Evolutionary conservation across 345 rosid genomes (phyloP), one percentile per base, ranked within the genome.

Genomic region (Bretschneidera sinensis): DNA sequence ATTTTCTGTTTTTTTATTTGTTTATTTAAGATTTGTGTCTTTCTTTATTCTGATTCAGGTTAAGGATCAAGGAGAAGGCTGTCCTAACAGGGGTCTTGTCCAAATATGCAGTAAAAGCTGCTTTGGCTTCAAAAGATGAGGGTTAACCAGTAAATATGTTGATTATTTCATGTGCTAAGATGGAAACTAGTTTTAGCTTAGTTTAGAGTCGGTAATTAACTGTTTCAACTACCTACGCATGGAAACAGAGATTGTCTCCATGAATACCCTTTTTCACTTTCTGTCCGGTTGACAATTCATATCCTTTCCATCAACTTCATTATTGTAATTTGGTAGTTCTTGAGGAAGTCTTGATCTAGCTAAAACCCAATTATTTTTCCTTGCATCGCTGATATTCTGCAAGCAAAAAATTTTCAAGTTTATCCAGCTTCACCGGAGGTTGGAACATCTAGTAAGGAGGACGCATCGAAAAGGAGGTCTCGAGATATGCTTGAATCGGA

Each of bases 41-140:
- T 43, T 45, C 4, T 8, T 60, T 57, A 39, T 15, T 1, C 9
- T 55, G 34, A 50, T 66, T 74, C 88, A 92, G 94, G 74, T 74
- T 92, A 73, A 85, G 76, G 78, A 56, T 85, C 64, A 83, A 77
- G 80, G 98, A 92, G 81, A 87, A 85, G 78, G 79, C 90, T 28
- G 61, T 80, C 59, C 79, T 92, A 58, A 80, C 80, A n/a, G n/a
- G n/a, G n/a, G n/a, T n/a, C n/a, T n/a, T n/a, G n/a, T n/a, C n/a
- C n/a, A n/a, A n/a, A n/a, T n/a, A 92, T 73, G 85, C 85, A 5
- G 71, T 60, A 54, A 79, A 74, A 59, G 71, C 74, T 59, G 61
- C 75, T 60, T 64, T 57, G 25, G 60, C 75, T 68, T 64, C 83
- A 17, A 69, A 64, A 25, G 71, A 70, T 65, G 69, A 66, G 67